These are phyloP conservation scores for Backusella tarrabulga DNA, from an alignment of 192 early-diverging fungal species.

Conservation along the genomic window DNA sequence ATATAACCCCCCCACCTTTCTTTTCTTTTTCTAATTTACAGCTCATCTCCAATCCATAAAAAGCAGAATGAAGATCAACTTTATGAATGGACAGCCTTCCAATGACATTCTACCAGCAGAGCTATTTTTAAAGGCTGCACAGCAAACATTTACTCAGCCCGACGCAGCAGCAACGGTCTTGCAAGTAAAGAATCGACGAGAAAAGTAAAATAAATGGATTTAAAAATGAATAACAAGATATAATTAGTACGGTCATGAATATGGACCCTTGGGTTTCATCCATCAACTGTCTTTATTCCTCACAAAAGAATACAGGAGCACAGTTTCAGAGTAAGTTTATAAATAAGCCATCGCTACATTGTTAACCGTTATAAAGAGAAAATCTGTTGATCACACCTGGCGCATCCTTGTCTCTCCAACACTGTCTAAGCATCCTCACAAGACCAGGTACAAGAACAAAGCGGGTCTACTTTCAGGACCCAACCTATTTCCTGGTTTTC, in stretches of 20 bases:
- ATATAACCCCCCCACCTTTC: no score
- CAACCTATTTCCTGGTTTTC: conserved; percentile 31
- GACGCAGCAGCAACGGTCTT: background rate
- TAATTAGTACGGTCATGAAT: conserved; percentile 26
- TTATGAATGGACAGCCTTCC: conserved; percentile 8
- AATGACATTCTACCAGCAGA: background rate
- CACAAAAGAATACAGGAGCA: conserved; percentile 12
- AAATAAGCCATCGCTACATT: background rate
- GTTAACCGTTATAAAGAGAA: background rate
- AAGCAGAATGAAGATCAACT: conserved; percentile 1
- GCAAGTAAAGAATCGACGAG: background rate
- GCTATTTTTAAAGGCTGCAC: background rate
- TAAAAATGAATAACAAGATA: background rate
- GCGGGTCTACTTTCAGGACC: conserved; percentile 29
- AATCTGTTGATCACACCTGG: conserved; percentile 24
- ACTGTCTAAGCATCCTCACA: conserved; percentile 18
- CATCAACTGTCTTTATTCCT: conserved; percentile 22
- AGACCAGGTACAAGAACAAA: conserved; percentile 16
- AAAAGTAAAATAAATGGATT: background rate
- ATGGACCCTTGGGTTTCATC: conserved; percentile 6
- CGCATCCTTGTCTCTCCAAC: conserved; percentile 24
- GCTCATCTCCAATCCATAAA: background rate
- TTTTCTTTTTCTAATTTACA: background rate
- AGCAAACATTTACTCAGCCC: background rate
- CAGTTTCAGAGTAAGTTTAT: background rate